phyloP scores from a whole-genome alignment of 2,329 filamentous ascomycete genomes.

The Herpotrichia juniperi region DNA sequence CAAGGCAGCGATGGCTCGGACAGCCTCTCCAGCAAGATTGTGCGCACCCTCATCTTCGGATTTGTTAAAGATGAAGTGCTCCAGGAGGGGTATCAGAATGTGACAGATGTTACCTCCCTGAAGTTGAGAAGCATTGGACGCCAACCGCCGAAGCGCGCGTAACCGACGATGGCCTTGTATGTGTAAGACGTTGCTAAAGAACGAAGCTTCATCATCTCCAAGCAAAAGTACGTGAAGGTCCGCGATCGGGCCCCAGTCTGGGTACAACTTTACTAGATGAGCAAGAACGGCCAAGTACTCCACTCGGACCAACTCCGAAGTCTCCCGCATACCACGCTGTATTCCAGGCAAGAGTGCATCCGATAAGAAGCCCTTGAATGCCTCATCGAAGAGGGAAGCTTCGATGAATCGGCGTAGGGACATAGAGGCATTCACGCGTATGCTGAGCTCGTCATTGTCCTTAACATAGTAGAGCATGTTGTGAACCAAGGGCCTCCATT shows the following conservation, averaged over 20 bases:
- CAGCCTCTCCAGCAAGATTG: slow-evolving; percentile 84
- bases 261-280: slow-evolving; percentile 73
- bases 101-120: slow-evolving; percentile 80
- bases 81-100: slow-evolving; percentile 87
- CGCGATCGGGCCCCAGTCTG: slow-evolving; percentile 71
- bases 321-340: slow-evolving; percentile 75
- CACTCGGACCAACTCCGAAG: slow-evolving; percentile 81
- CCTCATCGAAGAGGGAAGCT: slow-evolving; percentile 54
- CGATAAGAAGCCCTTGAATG: slow-evolving; percentile 65
- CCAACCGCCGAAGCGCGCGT: slow-evolving; percentile 79
- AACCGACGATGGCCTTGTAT: slow-evolving; percentile 87
- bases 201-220: slow-evolving; percentile 78
- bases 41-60: slow-evolving; percentile 78
- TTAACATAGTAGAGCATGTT: slow-evolving; percentile 89
- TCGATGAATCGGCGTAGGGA: slow-evolving; percentile 80
- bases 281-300: slow-evolving; percentile 84
- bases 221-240: slow-evolving; percentile 76
- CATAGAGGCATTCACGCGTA: slow-evolving; percentile 82
- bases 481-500: slow-evolving; percentile 88
- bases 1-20: slow-evolving; percentile 77
- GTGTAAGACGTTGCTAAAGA: slow-evolving; percentile 92
- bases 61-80: slow-evolving; percentile 90
- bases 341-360: slow-evolving; percentile 75
- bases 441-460: slow-evolving; percentile 85
- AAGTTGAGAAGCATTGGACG: slow-evolving; percentile 71